A percentile compares a stretch with the other conserved stretches of the same genome.
Evolutionary conservation across 2,329 filamentous ascomycete species (phyloP).

Genomic region (Elsinoe necatrix): DNA sequence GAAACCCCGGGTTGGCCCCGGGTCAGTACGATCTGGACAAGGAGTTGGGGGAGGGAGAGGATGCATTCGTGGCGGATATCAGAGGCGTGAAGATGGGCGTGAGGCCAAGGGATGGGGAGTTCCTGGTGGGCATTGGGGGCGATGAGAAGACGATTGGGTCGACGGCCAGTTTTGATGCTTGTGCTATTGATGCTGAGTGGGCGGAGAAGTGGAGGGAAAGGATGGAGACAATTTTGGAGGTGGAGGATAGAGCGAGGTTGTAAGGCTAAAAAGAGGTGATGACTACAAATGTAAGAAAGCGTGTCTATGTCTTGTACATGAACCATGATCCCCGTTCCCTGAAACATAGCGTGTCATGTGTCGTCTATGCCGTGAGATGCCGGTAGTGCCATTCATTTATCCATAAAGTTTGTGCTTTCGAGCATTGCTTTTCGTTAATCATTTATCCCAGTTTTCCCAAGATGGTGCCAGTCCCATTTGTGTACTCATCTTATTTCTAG

Average conservation of each 20-base stretch:
- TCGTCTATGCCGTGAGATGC: no score
- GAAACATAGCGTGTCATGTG: not conserved
- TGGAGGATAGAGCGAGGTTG: not conserved
- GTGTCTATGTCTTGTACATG: not conserved
- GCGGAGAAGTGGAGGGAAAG: constrained; percentile 13
- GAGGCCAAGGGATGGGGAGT: constrained; percentile 39
- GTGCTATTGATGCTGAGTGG: constrained; percentile 14
- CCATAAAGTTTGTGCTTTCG: no score
- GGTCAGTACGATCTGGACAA: constrained; percentile 24
- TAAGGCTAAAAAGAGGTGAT: not conserved
- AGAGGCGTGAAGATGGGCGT: constrained; percentile 32
- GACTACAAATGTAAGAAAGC: not conserved
- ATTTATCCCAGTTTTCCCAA: no score
- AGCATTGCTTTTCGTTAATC: no score
- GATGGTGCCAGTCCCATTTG: no score
- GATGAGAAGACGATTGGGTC: constrained; percentile 32
- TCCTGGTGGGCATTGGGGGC: constrained; percentile 36
- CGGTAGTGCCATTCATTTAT: no score
- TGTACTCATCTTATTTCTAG: no score
- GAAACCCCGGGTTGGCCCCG: constrained; percentile 27
- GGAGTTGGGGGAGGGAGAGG: constrained; percentile 19
- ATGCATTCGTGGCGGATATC: constrained; percentile 36
- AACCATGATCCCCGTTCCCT: not conserved
- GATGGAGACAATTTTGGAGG: constrained; percentile 12
- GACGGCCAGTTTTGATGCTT: constrained; percentile 35